Percentiles rank a stretch among this genome's conserved stretches.
Conservation (phyloP, 2,329 filamentous ascomycete genomes). For the Penicillium capsulatum region DNA sequence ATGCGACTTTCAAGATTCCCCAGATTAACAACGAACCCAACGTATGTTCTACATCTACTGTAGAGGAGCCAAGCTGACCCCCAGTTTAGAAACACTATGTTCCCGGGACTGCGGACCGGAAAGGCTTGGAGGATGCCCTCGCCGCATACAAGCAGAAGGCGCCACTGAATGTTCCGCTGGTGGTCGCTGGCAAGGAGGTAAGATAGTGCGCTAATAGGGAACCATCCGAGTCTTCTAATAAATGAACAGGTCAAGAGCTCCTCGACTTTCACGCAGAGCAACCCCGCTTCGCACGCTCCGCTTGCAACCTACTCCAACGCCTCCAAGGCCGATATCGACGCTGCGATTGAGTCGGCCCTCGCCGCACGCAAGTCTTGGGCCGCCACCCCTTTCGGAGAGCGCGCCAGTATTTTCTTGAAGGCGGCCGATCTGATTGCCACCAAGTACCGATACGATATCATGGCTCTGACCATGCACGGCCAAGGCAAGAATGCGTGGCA, state of each 20-base stretch:
- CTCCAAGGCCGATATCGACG: slow-evolving; percentile 67
- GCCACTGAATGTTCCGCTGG: slow-evolving; percentile 73
- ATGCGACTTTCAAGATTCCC: slow-evolving; percentile 84
- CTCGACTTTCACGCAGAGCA: slow-evolving; percentile 58
- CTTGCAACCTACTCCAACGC: slow-evolving; percentile 85
- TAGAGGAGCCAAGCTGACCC: background rate
- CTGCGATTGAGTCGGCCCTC: slow-evolving; percentile 78
- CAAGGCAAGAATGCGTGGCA: slow-evolving; percentile 99
- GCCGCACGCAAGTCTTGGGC: slow-evolving; percentile 86
- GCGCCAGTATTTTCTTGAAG: slow-evolving; percentile 91
- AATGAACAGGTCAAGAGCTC: slow-evolving; percentile 31
- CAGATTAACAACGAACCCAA: slow-evolving; percentile 92
- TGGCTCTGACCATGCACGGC: slow-evolving; percentile 92
- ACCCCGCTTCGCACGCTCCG: slow-evolving; percentile 75
- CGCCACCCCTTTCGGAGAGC: slow-evolving; percentile 78
- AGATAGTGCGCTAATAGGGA: too few relatives aligned
- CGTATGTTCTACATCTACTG: slow-evolving; percentile 51
- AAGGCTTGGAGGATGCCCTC: slow-evolving; percentile 70
- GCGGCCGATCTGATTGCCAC: slow-evolving; percentile 83
- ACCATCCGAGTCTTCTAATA: background rate
- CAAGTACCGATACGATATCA: slow-evolving; percentile 95
- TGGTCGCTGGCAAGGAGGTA: slow-evolving; percentile 79
- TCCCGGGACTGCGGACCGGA: slow-evolving; percentile 75
- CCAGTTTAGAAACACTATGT: slow-evolving; percentile 72
- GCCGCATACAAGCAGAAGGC: slow-evolving; percentile 63